Evolutionary conservation across 2,329 filamentous ascomycete species (phyloP), one percentile per base, ranked within the genome.

Genomic region (Elsinoe australis): DNA sequence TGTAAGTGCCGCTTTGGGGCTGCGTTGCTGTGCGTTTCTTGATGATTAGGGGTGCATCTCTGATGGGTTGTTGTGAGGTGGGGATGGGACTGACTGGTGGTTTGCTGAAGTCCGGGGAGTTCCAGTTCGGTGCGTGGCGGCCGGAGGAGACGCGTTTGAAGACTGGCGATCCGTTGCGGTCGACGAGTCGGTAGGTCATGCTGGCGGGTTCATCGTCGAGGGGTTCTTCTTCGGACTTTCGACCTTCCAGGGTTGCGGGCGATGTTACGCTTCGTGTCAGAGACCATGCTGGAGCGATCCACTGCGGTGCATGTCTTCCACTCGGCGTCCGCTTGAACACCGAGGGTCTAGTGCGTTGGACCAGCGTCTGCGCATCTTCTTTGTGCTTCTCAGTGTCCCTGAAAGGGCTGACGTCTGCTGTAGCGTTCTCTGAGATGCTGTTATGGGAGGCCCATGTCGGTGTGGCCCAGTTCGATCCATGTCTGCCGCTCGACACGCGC

Each of bases 81-180:
- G 26, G 6, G 26, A 29, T n/a, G 26, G 26, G 39, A 21, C 14
- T 44, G 12, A 29, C 22, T 8, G 9, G 14, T 24, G 18, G 17
- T 32, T 44, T 15, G 5, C 10, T 17, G 9, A 44, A 44, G n/a
- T 6, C 9, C 5, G 26, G 26, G 5, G 26, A 26, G 32, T 26
- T 32, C 39, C 39, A 44, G 3, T 44, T 21, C 5, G 39, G 39
- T 12, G 26, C 39, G 4, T 21, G 10, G 12, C 39, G 26, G 9
- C 39, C 39, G 3, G 39, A 44, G 2, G 39, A 44, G 5, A 32
- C 26, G 5, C 39, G 39, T 26, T 32, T 44, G 14, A 44, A 28
- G 5, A 28, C 26, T 7, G 39, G 39, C 5, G 39, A 44, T 10
- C 39, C 39, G 28, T 32, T 44, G 12, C 39, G 26, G 9, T 44